Base-by-base conservation (phyloP, 768 basidiomycete genomes). In the Coprinopsis cinerea region DNA sequence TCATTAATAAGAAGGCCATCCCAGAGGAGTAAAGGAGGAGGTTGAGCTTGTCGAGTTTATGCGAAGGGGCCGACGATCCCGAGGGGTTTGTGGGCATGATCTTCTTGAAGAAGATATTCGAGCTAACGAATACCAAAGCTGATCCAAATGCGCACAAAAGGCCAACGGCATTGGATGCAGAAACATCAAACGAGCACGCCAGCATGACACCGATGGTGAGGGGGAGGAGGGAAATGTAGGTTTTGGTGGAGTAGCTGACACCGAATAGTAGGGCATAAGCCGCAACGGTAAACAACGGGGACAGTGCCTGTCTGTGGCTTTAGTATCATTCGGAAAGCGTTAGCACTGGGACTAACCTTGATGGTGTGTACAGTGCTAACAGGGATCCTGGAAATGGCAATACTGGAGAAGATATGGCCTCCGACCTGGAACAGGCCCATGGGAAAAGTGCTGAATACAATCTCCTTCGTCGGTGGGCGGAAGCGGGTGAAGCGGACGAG, bases 101-200 rank as follows among this genome's bases (percentile, higher is more conserved):
- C 73, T 95, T 98, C 71, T 99, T 99, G 79, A 95, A 97, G 67
- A 94, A 96, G 59, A 99, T 98, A 68, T 99, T 99, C 55, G 92
- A 94, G 57, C 87, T 88, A 54, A 99, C 96, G 64, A 99, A 98
- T 56, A 99, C 84, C 51, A 99, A 69, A 25, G 96, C 96, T 10
- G 93, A 96, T 14, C 95, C 95, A 61, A 99, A 93, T 2, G 96
- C 95, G 65, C 90, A 96, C 23, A 96, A 70, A n/a, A 99, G 69
- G 11, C 96, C 96, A 23, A 86, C 68, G 17, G 79, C 66, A 62
- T 92, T 94, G 42, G 92, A 94, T 2, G 83, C 83, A 0, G 91
- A 89, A 51, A 95, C 70, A 67, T 96, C 94, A 62, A 90, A 94
- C 9, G 92, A 92, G 66, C 88, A 95, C 32, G 92, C 94, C 55